A percentile compares a stretch with the other conserved stretches of the same genome.
Evolutionary conservation across 164 flowering plant species (phyloP).

Genomic region (Magnolia sinica): DNA sequence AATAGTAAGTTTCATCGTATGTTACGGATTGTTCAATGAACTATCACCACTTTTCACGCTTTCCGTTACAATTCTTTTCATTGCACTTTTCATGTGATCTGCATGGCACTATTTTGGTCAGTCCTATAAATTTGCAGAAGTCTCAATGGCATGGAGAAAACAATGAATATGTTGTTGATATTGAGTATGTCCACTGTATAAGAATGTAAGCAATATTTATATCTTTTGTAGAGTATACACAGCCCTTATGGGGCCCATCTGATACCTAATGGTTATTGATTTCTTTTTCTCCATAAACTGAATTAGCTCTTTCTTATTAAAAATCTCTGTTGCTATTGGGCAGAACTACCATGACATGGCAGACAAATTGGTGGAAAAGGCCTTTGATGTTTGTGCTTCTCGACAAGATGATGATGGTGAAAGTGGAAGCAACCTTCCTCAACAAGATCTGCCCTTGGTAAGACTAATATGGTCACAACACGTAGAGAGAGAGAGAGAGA

Average conservation of each 20-base stretch:
- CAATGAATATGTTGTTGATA: not conserved
- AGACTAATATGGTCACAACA: not conserved
- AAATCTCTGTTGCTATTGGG: slow-evolving; percentile 12
- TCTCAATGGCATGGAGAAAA: too few relatives aligned
- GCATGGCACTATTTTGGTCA: too few relatives aligned
- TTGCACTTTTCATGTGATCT: too few relatives aligned
- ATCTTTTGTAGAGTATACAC: not conserved
- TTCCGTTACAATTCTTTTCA: too few relatives aligned
- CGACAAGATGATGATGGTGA: slow-evolving; percentile 25
- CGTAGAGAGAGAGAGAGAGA: not conserved
- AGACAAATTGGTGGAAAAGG: slow-evolving; percentile 35
- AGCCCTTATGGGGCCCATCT: not conserved
- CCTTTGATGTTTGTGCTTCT: slow-evolving; percentile 29
- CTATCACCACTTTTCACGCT: too few relatives aligned
- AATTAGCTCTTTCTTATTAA: not conserved
- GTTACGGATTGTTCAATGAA: too few relatives aligned
- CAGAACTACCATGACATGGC: slow-evolving; percentile 50
- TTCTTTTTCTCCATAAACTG: not conserved
- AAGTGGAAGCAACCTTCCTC: slow-evolving; percentile 19
- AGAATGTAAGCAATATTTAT: not conserved
- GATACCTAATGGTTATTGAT: too few relatives aligned
- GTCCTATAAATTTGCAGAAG: too few relatives aligned
- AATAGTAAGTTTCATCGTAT: too few relatives aligned
- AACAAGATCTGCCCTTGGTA: slow-evolving; percentile 32
- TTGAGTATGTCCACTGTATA: not conserved